Evolutionary conservation across 345 rosid species (phyloP).

Genomic region (Adansonia digitata): DNA sequence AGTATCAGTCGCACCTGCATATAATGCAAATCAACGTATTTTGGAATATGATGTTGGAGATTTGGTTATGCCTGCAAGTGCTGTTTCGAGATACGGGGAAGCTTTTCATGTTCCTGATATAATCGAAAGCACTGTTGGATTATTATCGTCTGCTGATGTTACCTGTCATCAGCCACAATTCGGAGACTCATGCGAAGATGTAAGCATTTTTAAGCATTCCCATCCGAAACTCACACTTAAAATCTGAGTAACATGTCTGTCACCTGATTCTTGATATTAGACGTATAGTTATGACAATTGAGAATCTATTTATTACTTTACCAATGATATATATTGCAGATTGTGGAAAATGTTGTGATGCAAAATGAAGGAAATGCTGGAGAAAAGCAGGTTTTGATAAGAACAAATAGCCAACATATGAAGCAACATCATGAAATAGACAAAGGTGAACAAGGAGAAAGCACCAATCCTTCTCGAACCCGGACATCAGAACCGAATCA

Average conservation of each 20-base stretch:
- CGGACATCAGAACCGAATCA: constrained; percentile 33
- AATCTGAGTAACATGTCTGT: no score
- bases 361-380: constrained; percentile 52
- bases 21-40: constrained; percentile 41
- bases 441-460: constrained; percentile 57
- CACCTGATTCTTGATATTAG: no score
- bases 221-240: not conserved
- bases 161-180: constrained; percentile 57
- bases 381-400: constrained; percentile 30
- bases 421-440: constrained; percentile 33
- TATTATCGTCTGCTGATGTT: constrained; percentile 74
- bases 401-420: constrained; percentile 30
- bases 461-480: constrained; percentile 31
- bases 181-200: constrained; percentile 67
- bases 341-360: constrained; percentile 47
- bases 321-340: constrained; percentile 35
- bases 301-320: not conserved
- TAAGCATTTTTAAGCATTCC: constrained; percentile 41
- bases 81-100: constrained; percentile 58
- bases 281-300: not conserved
- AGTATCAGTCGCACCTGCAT: constrained; percentile 45
- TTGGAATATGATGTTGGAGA: constrained; percentile 51
- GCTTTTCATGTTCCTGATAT: constrained; percentile 80
- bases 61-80: constrained; percentile 57
- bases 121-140: constrained; percentile 86